Evolutionary conservation across 495 filamentous ascomycete genomes (phyloP), one percentile per base, ranked within the genome.

Genomic region (Niebla homalea): DNA sequence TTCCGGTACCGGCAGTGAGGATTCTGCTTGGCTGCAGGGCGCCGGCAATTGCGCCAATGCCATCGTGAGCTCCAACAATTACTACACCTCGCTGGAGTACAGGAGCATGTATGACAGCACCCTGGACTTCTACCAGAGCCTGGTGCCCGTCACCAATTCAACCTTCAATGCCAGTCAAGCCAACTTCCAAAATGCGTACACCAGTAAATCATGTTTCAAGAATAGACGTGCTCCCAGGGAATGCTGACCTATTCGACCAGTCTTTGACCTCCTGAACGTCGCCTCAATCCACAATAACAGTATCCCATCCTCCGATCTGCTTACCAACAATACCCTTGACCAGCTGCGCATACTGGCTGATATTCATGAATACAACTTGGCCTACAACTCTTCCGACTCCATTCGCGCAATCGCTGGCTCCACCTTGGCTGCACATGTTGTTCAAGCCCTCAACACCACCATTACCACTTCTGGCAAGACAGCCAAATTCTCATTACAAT

Each of bases 131-230:
- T 88, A 89, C 71, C 50, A 73, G 57, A 69, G 64, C 23, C 56
- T 90, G 26, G 61, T 76, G 12, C 77, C 81, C 8, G 65, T 82
- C 37, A 69, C 87, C 62, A 76, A 80, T 60, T 56, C 60, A 29
- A 74, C 78, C 4, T 83, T 84, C 59, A 60, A 58, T 29, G 58
- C 66, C 16, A 64, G 57, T 35, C 56, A 76, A 43, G 74, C 77
- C 46, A 79, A 39, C 54, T 88, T 76, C 70, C 79, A 80, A 62
- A 86, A 87, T 58, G 84, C 80, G 21, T 89, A 87, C 64, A 65
- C 70, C 48, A 83, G 73, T 78, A 40, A 48, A 57, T 46, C 25
- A 2, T 1, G 8, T 21, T 12, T 18, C 41, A 1, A 21, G 22
- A 23, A 2, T 18, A 37, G 49, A 37, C 46, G 32, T 21, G 32